Evolutionary conservation across 805 yeast genomes (phyloP), one percentile per base, ranked within the genome.

Genomic region (Kodamaea sagamina): DNA sequence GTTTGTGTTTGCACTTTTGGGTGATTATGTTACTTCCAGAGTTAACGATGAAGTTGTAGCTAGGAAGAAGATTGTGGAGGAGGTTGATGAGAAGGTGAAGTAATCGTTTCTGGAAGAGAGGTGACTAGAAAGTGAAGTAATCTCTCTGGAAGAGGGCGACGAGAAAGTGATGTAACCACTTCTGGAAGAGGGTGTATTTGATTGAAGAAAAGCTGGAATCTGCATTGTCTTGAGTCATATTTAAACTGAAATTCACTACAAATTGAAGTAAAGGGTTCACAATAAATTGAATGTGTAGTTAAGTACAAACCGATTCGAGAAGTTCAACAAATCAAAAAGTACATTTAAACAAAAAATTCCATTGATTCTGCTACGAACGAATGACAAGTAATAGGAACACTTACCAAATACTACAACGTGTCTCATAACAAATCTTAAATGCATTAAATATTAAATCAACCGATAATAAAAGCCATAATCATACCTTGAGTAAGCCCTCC

Each of bases 21-120:
- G 74, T 6, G 75, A 71, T 40, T 71, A 69, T 47, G 66, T 66
- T 15, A 57, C 71, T 17, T 39, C 62, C 10, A 53, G 54, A 32
- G 54, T 68, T 35, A 64, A 67, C 32, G 66, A 66, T 21, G 76
- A 71, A 47, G 65, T 59, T 4, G 59, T 50, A 22, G 63, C 65
- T 12, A 53, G 74, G 42, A 57, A 61, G 41, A 49, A 60, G 40
- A 57, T 63, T n/a, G 36, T 61, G 37, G 49, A 51, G 9, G 58
- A 60, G 36, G 32, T 65, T 9, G 47, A 55, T 9, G 26, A 22
- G 10, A 7, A 9, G 4, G 18, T 8, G 3, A 38, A 38, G 11
- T 19, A 36, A 25, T 27, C 3, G 22, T 16, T 27, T 21, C 8
- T 21, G 24, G 6, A 21, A 8, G 24, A 21, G 8, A 21, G 24